Conservation (phyloP, 2,329 filamentous ascomycete genomes). For the Rosellinia necatrix region DNA sequence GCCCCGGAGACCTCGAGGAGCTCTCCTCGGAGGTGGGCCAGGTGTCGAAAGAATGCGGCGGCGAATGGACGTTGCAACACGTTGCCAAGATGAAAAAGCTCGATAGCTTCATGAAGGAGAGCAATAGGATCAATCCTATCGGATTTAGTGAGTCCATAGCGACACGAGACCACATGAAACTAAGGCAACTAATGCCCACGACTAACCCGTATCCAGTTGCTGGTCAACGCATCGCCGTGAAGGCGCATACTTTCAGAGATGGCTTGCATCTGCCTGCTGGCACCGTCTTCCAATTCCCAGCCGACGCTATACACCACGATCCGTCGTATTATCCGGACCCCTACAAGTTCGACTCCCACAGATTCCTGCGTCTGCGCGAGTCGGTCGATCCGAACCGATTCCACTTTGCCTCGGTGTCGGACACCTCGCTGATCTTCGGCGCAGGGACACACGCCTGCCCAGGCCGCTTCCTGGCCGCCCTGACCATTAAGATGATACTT, state of each 20-base stretch:
- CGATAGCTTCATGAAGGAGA: constrained; percentile 33
- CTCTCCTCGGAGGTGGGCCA: constrained; percentile 20
- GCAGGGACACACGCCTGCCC: background rate
- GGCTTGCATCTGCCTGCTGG: background rate
- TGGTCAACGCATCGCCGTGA: background rate
- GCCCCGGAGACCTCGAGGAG: constrained; percentile 17
- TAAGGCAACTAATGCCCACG: too few species aligned
- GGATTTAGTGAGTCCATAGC: constrained; percentile 12
- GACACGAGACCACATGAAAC: too few species aligned
- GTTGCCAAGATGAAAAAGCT: constrained; percentile 17
- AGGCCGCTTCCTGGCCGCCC: background rate
- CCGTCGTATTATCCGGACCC: background rate
- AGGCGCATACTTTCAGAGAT: background rate
- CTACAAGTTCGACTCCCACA: background rate
- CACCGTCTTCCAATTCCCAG: background rate
- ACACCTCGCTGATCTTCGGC: background rate
- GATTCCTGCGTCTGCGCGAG: background rate
- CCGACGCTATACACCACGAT: background rate
- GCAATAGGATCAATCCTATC: constrained; percentile 17
- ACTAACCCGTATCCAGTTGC: background rate
- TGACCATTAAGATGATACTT: background rate
- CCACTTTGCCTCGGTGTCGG: background rate
- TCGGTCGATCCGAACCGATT: background rate
- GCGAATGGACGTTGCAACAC: constrained; percentile 17
- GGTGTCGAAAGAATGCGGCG: background rate